A percentile compares a stretch with the other conserved stretches of the same genome.
phyloP scores from a whole-genome alignment of 768 basidiomycete genomes.

The Boletus rubropictus region DNA sequence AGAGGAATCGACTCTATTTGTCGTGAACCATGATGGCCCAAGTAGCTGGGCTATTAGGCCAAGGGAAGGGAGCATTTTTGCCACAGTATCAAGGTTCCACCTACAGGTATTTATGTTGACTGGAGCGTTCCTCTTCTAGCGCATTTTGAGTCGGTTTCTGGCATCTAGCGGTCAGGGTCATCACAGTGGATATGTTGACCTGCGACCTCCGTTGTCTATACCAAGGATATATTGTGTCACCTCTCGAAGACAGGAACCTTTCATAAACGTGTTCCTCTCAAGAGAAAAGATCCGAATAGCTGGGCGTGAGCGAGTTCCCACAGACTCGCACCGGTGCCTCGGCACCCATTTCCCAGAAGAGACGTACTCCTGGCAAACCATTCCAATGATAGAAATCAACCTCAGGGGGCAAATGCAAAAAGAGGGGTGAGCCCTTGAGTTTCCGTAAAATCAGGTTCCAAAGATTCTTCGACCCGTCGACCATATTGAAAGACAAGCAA shows the following conservation, averaged over 20 bases:
- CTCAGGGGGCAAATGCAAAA: too few relatives aligned
- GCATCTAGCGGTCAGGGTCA: background rate
- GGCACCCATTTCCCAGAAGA: background rate
- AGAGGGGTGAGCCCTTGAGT: too few relatives aligned
- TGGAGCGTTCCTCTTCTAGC: background rate
- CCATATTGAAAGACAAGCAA: too few relatives aligned
- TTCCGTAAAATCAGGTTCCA: too few relatives aligned
- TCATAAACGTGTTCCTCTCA: too few relatives aligned
- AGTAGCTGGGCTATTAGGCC: conserved; percentile 20
- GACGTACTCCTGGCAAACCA: background rate
- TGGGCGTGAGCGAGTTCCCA: background rate
- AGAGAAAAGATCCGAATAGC: background rate
- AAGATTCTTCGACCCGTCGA: too few relatives aligned
- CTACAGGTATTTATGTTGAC: conserved; percentile 6
- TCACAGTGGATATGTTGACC: background rate
- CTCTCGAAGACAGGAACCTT: background rate
- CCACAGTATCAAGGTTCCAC: background rate
- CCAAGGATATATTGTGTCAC: background rate
- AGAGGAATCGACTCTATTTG: conserved; percentile 15
- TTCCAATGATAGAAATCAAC: too few relatives aligned
- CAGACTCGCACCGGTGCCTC: background rate
- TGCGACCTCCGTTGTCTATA: background rate
- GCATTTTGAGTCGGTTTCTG: background rate
- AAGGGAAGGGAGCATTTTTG: conserved; percentile 18
- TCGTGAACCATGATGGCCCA: conserved; percentile 17